Percentiles rank a stretch among this genome's conserved stretches.
Conservation (phyloP, 1,284 basidiomycete species). For the Naganishia albida region DNA sequence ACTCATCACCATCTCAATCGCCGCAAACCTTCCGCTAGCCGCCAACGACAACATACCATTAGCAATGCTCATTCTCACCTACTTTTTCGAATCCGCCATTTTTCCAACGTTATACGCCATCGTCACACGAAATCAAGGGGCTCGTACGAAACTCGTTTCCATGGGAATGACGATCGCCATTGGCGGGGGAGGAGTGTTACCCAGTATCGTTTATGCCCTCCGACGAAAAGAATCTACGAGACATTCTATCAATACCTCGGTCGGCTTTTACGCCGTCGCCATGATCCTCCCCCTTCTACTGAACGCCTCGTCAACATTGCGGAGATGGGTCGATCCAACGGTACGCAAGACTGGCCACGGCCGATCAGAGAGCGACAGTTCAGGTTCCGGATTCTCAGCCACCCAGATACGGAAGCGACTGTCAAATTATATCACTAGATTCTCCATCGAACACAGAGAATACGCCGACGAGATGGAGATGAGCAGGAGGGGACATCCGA, state of each 20-base stretch:
- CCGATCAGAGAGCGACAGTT: slow-evolving; percentile 9
- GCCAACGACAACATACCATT: slow-evolving; percentile 12
- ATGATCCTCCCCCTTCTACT: slow-evolving; percentile 19
- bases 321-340: slow-evolving; percentile 27
- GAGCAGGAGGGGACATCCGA: not conserved
- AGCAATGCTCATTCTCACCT: slow-evolving; percentile 41
- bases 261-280: slow-evolving; percentile 24
- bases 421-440: slow-evolving; percentile 11
- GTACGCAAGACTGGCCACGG: not conserved
- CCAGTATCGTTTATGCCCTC: slow-evolving; percentile 42
- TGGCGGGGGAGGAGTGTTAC: slow-evolving; percentile 42
- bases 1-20: slow-evolving; percentile 43
- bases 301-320: slow-evolving; percentile 22
- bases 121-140: slow-evolving; percentile 45
- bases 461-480: slow-evolving; percentile 19
- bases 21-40: slow-evolving; percentile 38
- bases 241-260: slow-evolving; percentile 8
- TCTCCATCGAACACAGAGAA: slow-evolving; percentile 25
- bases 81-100: slow-evolving; percentile 50
- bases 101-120: slow-evolving; percentile 52
- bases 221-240: not conserved
- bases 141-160: slow-evolving; percentile 44
- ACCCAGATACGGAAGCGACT: slow-evolving; percentile 6
- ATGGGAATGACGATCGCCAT: slow-evolving; percentile 43
- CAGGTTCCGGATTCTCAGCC: slow-evolving; percentile 5